Percentiles rank a stretch among this genome's conserved stretches.
Evolutionary conservation across 768 basidiomycete genomes (phyloP).

Genomic region (Crucibulum laeve): DNA sequence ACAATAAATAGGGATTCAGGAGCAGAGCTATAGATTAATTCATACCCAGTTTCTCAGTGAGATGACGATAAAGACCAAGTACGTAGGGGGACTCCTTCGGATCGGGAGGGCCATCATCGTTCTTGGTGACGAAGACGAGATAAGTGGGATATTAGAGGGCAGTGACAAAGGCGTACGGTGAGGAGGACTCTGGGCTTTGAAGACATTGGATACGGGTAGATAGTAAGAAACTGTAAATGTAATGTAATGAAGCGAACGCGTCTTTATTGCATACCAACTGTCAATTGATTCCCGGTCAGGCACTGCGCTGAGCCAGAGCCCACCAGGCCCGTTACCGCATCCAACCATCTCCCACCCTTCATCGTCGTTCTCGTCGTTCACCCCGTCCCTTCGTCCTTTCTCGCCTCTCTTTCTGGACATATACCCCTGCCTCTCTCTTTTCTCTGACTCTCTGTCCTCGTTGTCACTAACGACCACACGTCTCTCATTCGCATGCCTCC

Average conservation of each 20-base stretch:
- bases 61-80: slow-evolving; percentile 60
- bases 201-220: slow-evolving; percentile 1
- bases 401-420: too few relatives aligned
- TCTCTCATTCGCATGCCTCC: slow-evolving; percentile 6
- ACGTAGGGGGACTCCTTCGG: slow-evolving; percentile 66
- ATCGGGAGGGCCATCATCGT: slow-evolving; percentile 82
- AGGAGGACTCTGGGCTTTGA: slow-evolving; percentile 34
- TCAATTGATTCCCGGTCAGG: too few relatives aligned
- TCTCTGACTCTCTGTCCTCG: background rate
- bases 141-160: background rate
- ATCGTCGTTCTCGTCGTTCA: too few relatives aligned
- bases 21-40: background rate
- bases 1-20: slow-evolving; percentile 41
- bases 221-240: background rate
- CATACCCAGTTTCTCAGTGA: slow-evolving; percentile 57
- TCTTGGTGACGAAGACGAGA: slow-evolving; percentile 33
- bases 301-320: too few relatives aligned
- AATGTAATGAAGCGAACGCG: background rate
- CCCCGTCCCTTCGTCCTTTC: too few relatives aligned
- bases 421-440: background rate
- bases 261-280: background rate
- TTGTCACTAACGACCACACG: slow-evolving; percentile 3
- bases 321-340: too few relatives aligned
- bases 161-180: slow-evolving; percentile 22
- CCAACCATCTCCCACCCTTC: too few relatives aligned